A percentile compares a stretch with the other conserved stretches of the same genome.
These are phyloP conservation scores for Pisolithus thermaeus DNA, from an alignment of 1,284 basidiomycete genomes.

Conservation along the genomic window DNA sequence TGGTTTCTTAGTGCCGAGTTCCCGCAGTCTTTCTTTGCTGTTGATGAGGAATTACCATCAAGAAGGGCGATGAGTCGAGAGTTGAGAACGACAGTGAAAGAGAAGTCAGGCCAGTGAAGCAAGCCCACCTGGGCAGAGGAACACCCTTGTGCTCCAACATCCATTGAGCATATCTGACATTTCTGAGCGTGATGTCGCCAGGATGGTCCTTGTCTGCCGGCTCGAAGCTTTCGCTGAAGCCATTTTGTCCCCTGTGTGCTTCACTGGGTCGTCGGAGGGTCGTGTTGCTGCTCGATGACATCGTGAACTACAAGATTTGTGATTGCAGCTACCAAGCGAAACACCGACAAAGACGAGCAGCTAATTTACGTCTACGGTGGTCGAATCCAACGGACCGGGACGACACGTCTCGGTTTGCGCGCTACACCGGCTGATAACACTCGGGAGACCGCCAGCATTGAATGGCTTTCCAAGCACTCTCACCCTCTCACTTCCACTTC, in stretches of 20 bases:
- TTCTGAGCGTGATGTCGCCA: constrained; percentile 23
- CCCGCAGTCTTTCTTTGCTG: constrained; percentile 17
- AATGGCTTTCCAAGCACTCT: too few relatives aligned
- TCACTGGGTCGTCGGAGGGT: constrained; percentile 9
- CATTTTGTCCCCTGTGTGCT: constrained; percentile 12
- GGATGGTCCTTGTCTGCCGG: constrained; percentile 15
- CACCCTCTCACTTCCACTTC: too few relatives aligned
- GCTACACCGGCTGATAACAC: too few relatives aligned
- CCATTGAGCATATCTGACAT: constrained; percentile 26
- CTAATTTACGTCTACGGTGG: too few relatives aligned
- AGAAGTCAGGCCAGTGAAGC: background rate
- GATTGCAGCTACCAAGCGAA: too few relatives aligned
- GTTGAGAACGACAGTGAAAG: background rate
- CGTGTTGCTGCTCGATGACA: background rate
- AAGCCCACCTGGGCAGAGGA: constrained; percentile 22
- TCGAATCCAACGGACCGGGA: too few relatives aligned
- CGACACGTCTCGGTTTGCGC: too few relatives aligned
- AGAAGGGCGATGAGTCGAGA: background rate
- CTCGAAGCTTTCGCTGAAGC: constrained; percentile 14
- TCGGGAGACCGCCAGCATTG: too few relatives aligned
- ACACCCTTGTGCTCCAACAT: constrained; percentile 23
- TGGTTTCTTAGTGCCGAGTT: constrained; percentile 14
- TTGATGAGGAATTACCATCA: too few relatives aligned
- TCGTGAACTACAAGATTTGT: background rate
- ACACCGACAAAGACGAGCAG: too few relatives aligned